A percentile compares a stretch with the other conserved stretches of the same genome.
phyloP scores from a whole-genome alignment of 169 alveolate species.

The Cyclospora cayetanensis region DNA sequence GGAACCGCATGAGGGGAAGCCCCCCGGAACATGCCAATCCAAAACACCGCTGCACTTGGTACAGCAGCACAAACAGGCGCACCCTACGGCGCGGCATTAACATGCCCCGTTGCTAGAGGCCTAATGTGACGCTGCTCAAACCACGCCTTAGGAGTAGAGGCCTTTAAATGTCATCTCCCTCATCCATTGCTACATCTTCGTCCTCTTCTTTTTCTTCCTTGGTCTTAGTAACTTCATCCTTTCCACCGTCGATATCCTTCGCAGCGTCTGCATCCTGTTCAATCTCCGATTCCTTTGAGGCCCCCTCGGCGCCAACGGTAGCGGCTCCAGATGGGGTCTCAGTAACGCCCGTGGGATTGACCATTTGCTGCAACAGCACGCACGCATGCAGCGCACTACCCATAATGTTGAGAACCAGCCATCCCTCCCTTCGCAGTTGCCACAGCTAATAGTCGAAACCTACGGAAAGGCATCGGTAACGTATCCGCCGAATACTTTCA shows the following conservation, averaged over 20 bases:
- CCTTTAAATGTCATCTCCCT: slow-evolving; percentile 12
- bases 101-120: no score
- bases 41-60: no score
- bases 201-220: background rate
- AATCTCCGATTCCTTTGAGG: background rate
- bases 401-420: no score
- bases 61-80: no score
- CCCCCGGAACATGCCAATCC: no score
- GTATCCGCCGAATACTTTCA: slow-evolving; percentile 86
- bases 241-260: background rate
- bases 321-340: background rate
- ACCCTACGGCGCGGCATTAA: no score
- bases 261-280: no score
- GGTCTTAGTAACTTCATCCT: background rate
- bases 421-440: no score
- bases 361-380: slow-evolving; percentile 28
- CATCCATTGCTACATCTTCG: background rate
- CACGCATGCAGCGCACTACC: background rate
- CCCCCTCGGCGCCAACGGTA: background rate
- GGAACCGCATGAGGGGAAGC: no score
- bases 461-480: slow-evolving; percentile 87
- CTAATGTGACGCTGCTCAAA: no score
- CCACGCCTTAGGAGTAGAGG: no score
- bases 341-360: background rate
- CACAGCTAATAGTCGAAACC: background rate